These are phyloP conservation scores for Astragalus glycyphyllos DNA, from an alignment of 306 rosid genomes.

Conservation along the genomic window DNA sequence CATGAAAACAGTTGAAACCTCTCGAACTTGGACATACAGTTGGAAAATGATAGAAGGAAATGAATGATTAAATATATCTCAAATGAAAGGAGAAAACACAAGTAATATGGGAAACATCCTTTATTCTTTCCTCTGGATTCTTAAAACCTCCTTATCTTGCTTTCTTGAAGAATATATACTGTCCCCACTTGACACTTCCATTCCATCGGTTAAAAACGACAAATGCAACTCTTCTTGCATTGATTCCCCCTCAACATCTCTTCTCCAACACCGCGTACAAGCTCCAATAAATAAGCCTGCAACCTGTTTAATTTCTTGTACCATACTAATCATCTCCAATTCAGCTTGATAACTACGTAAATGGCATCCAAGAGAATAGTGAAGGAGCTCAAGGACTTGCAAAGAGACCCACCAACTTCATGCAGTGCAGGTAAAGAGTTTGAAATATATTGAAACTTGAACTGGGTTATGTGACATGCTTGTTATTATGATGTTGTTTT, in stretches of 20 bases:
- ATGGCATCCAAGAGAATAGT: slow-evolving; percentile 92
- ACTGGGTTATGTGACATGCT: slow-evolving; percentile 21
- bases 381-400: slow-evolving; percentile 94
- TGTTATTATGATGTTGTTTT: slow-evolving; percentile 39
- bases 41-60: not conserved
- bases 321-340: slow-evolving; percentile 32
- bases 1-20: not conserved
- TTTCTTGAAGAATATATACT: slow-evolving; percentile 64
- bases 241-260: slow-evolving; percentile 41
- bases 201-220: slow-evolving; percentile 51
- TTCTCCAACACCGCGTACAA: slow-evolving; percentile 34
- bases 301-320: slow-evolving; percentile 34
- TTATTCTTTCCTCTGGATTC: slow-evolving; percentile 41
- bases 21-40: not conserved
- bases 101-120: slow-evolving; percentile 41
- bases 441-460: not conserved
- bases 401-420: slow-evolving; percentile 96
- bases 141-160: slow-evolving; percentile 56
- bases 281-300: slow-evolving; percentile 56
- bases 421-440: slow-evolving; percentile 86
- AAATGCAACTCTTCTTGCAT: slow-evolving; percentile 42
- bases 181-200: slow-evolving; percentile 76
- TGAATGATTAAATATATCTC: slow-evolving; percentile 13
- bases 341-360: slow-evolving; percentile 32
- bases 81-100: slow-evolving; percentile 30